Evolutionary conservation across 495 filamentous ascomycete genomes (phyloP), one percentile per base, ranked within the genome.

Genomic region (Chaetomium cochliodes): DNA sequence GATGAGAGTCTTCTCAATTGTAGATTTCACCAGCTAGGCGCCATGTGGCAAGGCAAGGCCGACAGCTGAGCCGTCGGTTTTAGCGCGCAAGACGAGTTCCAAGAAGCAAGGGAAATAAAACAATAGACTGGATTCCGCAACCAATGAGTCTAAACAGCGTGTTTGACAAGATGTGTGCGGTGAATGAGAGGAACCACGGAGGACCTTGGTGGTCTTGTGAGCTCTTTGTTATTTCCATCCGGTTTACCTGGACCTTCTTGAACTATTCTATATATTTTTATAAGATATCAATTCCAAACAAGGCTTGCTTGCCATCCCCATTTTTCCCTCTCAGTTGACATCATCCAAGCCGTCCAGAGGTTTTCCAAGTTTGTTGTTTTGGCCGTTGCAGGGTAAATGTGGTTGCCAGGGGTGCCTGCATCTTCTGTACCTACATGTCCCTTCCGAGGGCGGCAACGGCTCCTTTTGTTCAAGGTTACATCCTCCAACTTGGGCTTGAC

Each of bases 381-480:
- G 20, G 57, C 25, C 16, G 13, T 50, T 23, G 18, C 58, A 60
- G 42, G 58, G 42, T 49, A 59, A 50, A 50, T 49, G 58, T 15
- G 26, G 58, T 60, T 60, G 58, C 58, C 58, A 49, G 42, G 57
- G 25, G 39, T 11, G 44, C 23, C 39, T 46, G 26, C 58, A 60
- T 56, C 25, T 23, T 15, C 39, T 46, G 26, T 44, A 60, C 41
- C 25, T 23, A 50, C 20, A 30, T 44, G 28, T 42, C 22, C 46
- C 20, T n/a, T n/a, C n/a, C n/a, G n/a, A 7, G 20, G 20, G 46
- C 46, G 46, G 46, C 50, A 41, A 37, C 60, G 7, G 50, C 22
- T 22, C 51, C 50, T 25, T n/a, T 50, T 20, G 46, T 20, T 33
- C 33, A 9, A 18, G 8, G 8, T 5, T 37, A 3, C 50, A 8